These are phyloP conservation scores for Aechmea fasciata DNA, from an alignment of 176 grass and related monocot species.

Conservation along the genomic window DNA sequence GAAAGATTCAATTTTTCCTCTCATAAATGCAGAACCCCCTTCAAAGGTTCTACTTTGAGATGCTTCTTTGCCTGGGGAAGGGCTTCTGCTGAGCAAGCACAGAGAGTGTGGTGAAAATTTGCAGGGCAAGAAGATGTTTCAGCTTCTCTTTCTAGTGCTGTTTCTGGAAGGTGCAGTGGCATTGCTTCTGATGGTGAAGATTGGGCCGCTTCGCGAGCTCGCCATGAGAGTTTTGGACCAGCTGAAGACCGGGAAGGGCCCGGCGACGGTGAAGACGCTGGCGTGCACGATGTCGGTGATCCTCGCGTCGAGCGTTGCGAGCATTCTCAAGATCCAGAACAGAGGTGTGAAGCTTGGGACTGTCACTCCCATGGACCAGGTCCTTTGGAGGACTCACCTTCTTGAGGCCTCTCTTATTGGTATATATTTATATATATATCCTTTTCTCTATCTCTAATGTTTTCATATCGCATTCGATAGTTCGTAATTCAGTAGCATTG, in stretches of 20 bases:
- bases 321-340: conserved; percentile 85
- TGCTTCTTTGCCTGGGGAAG: neutral
- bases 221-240: conserved; percentile 76
- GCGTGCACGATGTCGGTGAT: conserved; percentile 78
- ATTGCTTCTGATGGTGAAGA: conserved; percentile 77
- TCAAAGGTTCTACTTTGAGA: neutral
- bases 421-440: conserved; percentile 10
- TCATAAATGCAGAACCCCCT: neutral
- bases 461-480: neutral
- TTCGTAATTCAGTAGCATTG: neutral
- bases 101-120: neutral
- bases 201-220: conserved; percentile 73
- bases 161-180: conserved; percentile 73
- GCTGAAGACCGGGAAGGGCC: conserved; percentile 68
- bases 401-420: conserved; percentile 93
- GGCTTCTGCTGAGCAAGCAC: neutral
- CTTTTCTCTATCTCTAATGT: neutral
- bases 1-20: neutral
- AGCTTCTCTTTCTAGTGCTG: conserved; percentile 71
- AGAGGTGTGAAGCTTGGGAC: conserved; percentile 61
- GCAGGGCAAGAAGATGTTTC: conserved; percentile 42
- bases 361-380: conserved; percentile 94
- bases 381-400: conserved; percentile 88
- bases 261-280: conserved; percentile 80
- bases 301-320: conserved; percentile 61